Conservation (phyloP, 345 rosid species). For the Euphorbia peplus region DNA sequence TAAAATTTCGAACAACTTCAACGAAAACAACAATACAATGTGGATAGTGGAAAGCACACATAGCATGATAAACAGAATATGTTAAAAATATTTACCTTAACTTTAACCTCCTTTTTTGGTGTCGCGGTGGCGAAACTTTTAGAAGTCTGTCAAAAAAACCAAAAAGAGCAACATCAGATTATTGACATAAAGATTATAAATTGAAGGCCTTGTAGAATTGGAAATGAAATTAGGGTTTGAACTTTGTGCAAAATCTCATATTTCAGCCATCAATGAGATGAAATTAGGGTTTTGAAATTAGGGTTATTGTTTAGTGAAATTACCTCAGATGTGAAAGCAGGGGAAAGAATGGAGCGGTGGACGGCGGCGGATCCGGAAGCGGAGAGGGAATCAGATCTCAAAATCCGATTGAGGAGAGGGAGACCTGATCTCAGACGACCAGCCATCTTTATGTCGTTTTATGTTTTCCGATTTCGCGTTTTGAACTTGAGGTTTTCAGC, state of each 20-base stretch:
- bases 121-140: constrained; percentile 56
- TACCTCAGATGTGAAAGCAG: constrained; percentile 47
- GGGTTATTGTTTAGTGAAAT: not conserved
- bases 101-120: constrained; percentile 37
- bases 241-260: not conserved
- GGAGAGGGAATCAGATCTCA: constrained; percentile 41
- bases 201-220: not conserved
- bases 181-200: not conserved
- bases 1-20: not conserved
- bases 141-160: constrained; percentile 43
- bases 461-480: no score
- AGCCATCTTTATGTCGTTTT: constrained; percentile 31
- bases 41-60: not conserved
- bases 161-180: not conserved
- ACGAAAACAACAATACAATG: not conserved
- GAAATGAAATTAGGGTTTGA: not conserved
- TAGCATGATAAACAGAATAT: not conserved
- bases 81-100: constrained; percentile 51
- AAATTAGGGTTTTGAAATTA: not conserved
- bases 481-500: no score
- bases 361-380: constrained; percentile 37
- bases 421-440: constrained; percentile 70
- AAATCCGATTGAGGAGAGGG: constrained; percentile 43
- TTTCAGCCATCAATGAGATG: not conserved
- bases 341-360: constrained; percentile 34